Evolutionary conservation across 2,329 filamentous ascomycete species (phyloP).

Genomic region (Aspergillus versicolor): DNA sequence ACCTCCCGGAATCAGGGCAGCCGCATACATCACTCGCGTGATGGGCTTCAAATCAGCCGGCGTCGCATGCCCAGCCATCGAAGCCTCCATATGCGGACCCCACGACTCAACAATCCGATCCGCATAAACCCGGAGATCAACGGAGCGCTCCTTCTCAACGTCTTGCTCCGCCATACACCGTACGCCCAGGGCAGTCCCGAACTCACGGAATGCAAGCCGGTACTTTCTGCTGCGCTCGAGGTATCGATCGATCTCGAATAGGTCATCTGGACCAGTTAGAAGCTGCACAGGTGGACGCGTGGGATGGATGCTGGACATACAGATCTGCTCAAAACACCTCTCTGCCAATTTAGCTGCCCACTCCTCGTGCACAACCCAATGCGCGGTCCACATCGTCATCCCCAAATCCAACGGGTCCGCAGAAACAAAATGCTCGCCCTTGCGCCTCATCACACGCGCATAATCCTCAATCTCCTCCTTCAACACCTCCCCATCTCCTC

Average conservation of each 20-base stretch:
- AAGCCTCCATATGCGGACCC: constrained; percentile 40
- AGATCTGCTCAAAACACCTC: constrained; percentile 38
- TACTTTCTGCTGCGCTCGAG: constrained; percentile 34
- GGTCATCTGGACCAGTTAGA: constrained; percentile 25
- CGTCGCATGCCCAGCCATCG: constrained; percentile 30
- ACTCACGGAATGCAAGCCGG: constrained; percentile 56
- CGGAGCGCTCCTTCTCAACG: constrained; percentile 33
- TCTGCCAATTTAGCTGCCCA: constrained; percentile 48
- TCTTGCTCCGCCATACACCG: constrained; percentile 38
- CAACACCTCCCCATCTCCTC: constrained; percentile 34
- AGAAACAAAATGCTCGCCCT: constrained; percentile 47
- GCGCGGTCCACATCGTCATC: constrained; percentile 59
- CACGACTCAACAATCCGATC: constrained; percentile 38
- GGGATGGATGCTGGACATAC: constrained; percentile 22
- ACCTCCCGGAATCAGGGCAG: constrained; percentile 57
- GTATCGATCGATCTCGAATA: constrained; percentile 37
- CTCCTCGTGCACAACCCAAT: constrained; percentile 50
- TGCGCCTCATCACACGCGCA: constrained; percentile 47
- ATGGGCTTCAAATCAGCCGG: constrained; percentile 53
- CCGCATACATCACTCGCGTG: constrained; percentile 58
- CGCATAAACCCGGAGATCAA: constrained; percentile 32
- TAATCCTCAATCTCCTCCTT: constrained; percentile 55
- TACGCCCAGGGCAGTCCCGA: constrained; percentile 54
- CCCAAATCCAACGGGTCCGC: constrained; percentile 57
- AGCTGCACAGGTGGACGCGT: neutral